phyloP scores from a whole-genome alignment of 2,329 filamentous ascomycete species.

The Aureobasidium melanogenum region DNA sequence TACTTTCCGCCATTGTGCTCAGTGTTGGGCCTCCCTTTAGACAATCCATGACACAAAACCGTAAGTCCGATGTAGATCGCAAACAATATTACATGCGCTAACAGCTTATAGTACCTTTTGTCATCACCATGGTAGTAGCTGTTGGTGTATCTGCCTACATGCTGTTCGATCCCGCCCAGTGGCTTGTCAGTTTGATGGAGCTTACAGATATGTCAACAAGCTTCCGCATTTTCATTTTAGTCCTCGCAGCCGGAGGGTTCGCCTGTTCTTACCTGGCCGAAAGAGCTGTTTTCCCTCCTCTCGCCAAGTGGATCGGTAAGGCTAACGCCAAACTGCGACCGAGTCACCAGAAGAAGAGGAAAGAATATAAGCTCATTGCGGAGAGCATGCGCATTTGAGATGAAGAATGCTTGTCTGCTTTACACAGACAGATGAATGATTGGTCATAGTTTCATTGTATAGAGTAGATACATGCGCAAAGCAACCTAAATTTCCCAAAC shows the following conservation, averaged over 20 bases:
- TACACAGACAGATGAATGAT: neutral
- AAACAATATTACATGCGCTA: slow-evolving; percentile 16
- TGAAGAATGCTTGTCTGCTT: neutral
- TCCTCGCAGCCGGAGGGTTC: slow-evolving; percentile 62
- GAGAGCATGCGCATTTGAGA: slow-evolving; percentile 44
- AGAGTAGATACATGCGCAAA: slow-evolving; percentile 1
- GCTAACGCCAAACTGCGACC: slow-evolving; percentile 48
- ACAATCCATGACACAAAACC: slow-evolving; percentile 68
- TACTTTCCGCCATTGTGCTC: slow-evolving; percentile 77
- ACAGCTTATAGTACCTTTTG: slow-evolving; percentile 61
- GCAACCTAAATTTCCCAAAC: neutral
- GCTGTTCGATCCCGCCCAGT: slow-evolving; percentile 63
- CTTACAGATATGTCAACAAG: slow-evolving; percentile 64
- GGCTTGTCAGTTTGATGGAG: slow-evolving; percentile 71
- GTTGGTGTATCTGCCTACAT: slow-evolving; percentile 67
- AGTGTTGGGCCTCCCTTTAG: slow-evolving; percentile 89
- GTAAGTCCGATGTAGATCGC: slow-evolving; percentile 40
- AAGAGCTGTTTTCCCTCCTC: slow-evolving; percentile 55
- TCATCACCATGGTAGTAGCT: slow-evolving; percentile 63
- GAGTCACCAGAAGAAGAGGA: slow-evolving; percentile 63
- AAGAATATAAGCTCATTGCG: slow-evolving; percentile 75
- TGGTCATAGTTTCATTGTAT: neutral
- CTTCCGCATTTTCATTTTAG: slow-evolving; percentile 66
- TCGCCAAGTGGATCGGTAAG: slow-evolving; percentile 60
- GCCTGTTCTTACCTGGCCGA: slow-evolving; percentile 62